Conservation (phyloP, 352 stramenopile genomes). For the Plasmopara muralis region DNA sequence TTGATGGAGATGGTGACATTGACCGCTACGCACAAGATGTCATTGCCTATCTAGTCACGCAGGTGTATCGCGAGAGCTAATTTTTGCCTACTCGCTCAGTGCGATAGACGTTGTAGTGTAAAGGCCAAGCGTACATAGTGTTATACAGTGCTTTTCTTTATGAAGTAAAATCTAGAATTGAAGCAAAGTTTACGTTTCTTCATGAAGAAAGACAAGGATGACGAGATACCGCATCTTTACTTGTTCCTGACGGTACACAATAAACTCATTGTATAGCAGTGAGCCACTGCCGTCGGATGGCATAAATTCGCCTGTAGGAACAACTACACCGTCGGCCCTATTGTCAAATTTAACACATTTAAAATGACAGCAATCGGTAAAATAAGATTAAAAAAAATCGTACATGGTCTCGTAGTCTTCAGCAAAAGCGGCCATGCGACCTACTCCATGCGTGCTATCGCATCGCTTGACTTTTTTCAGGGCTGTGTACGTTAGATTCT, state of each 20-base stretch:
- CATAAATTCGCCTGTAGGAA: constrained; percentile 51
- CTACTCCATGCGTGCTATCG: constrained; percentile 48
- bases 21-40: constrained; percentile 85
- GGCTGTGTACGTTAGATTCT: no score
- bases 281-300: constrained; percentile 38
- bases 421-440: constrained; percentile 43
- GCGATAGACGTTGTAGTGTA: constrained; percentile 14
- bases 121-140: constrained; percentile 6
- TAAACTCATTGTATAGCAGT: constrained; percentile 40
- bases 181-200: no score
- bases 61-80: constrained; percentile 76
- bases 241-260: no score
- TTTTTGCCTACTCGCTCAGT: constrained; percentile 7
- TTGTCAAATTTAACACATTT: not conserved
- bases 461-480: constrained; percentile 25
- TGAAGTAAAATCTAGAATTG: not conserved
- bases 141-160: not conserved
- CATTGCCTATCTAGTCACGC: constrained; percentile 83
- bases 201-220: no score
- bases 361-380: no score
- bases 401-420: constrained; percentile 43
- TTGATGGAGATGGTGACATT: constrained; percentile 73
- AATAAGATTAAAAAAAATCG: no score
- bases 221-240: no score
- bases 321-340: constrained; percentile 44